Base-by-base conservation (phyloP, 805 yeast species). In the Ogataea polymorpha region DNA sequence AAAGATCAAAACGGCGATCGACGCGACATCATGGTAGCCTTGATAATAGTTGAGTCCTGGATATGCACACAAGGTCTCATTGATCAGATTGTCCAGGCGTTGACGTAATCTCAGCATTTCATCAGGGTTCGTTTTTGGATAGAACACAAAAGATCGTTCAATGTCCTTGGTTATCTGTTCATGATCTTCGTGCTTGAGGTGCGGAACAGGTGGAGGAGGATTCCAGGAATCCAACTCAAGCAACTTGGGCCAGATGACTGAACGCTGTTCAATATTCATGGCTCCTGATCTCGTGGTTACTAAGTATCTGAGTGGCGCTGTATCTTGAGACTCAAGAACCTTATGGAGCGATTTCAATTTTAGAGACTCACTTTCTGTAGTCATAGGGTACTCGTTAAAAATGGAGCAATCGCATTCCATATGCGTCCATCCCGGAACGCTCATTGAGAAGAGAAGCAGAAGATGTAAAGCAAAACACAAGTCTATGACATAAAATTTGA, bases 21-120 rank as follows among this genome's bases (percentile, higher is more conserved):
- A 72, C 1, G 87, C 89, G 15, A 93, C 68, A 54, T 93, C 98
- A 61, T 91, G 98, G 60, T 75, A 87, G 0, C 99, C 99, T 63
- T 91, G 99, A 60, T 89, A 91, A 61, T 91, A 91, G 44, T 77
- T 69, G 30, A 90, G 65, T 3, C 61, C 54, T 0, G 90, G 90
- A 49, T 81, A 66, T 12, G 68, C 71, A 28, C 87, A 63, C 11
- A 93, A 66, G 2, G 88, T 67, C 14, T 67, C 66, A 11, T 74
- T 61, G 3, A 87, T 72, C 11, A 82, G 47, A 5, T 58, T 58
- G 17, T 54, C 57, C 36, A 82, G 63, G 34, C 70, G 56, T 18
- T 56, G 55, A 44, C 74, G 68, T 35, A 80, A 61, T n/a, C 43
- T 35, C 38, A 34, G 53, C 12, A 59, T 35, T 4, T 54, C 53